Conservation (phyloP, 2,329 filamentous ascomycete species). For the Purpureocillium lavendulum region DNA sequence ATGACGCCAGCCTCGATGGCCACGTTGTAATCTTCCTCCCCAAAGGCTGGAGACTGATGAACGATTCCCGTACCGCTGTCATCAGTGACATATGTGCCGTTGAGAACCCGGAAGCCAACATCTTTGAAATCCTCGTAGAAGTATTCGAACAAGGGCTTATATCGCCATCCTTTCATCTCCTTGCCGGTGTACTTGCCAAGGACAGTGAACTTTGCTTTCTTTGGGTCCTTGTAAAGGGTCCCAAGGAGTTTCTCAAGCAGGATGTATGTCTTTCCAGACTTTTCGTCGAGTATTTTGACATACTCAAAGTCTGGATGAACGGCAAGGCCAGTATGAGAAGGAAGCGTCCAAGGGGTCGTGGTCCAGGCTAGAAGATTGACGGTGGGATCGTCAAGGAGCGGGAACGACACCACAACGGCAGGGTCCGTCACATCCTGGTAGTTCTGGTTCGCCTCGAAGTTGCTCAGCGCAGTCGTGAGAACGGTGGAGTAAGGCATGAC, state of each 20-base stretch:
- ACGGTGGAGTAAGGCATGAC: slow-evolving; percentile 96
- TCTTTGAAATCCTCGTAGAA: slow-evolving; percentile 87
- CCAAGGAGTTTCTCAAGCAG: slow-evolving; percentile 72
- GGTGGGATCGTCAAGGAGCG: slow-evolving; percentile 67
- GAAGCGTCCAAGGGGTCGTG: slow-evolving; percentile 79
- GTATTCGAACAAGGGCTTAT: slow-evolving; percentile 83
- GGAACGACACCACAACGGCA: slow-evolving; percentile 81
- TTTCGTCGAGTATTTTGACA: slow-evolving; percentile 76
- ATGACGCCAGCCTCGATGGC: slow-evolving; percentile 71
- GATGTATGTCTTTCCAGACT: slow-evolving; percentile 75
- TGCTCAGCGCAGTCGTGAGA: slow-evolving; percentile 80
- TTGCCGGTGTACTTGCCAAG: slow-evolving; percentile 72
- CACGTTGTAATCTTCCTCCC: slow-evolving; percentile 91
- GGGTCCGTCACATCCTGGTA: slow-evolving; percentile 91
- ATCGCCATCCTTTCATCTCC: slow-evolving; percentile 82
- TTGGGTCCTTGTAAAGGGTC: slow-evolving; percentile 87
- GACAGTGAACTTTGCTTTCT: slow-evolving; percentile 88
- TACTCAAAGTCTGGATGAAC: slow-evolving; percentile 81
- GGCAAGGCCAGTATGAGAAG: slow-evolving; percentile 70
- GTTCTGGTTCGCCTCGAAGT: slow-evolving; percentile 91
- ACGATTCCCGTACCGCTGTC: slow-evolving; percentile 92
- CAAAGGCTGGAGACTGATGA: slow-evolving; percentile 87
- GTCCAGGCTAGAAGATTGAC: slow-evolving; percentile 81
- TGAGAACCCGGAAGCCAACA: slow-evolving; percentile 70
- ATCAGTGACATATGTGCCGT: slow-evolving; percentile 77